Evolutionary conservation across 495 filamentous ascomycete species (phyloP), one percentile per base, ranked within the genome.

Genomic region (Penicillium verhagenii): DNA sequence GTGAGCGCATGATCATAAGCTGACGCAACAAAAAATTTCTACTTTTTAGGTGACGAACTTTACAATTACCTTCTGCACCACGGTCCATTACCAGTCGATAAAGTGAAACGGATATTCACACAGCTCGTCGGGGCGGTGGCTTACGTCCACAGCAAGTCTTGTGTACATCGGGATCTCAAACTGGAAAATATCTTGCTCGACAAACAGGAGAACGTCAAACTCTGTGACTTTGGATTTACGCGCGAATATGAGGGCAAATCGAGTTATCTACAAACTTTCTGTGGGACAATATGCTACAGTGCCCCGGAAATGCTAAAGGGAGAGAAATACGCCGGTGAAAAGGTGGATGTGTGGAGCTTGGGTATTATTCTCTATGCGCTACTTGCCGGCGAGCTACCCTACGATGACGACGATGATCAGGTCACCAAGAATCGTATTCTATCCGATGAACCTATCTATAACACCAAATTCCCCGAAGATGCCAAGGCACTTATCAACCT

Each of bases 151-250:
- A 89, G 88, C 67, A 92, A 92, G 64, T 91, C 89, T 6, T 98
- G 94, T 66, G 95, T 97, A 33, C 94, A 98, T 72, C 90, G 94
- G 45, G 94, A 98, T 66, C 76, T 98, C 11, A 98, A 98, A 72
- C 79, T 98, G 55, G 94, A 98, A 68, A 98, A 98, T 59, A 97
- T 98, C 42, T 77, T 98, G 33, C 82, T 98, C 50, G 94, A 98
- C 74, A 97, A 97, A 70, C 79, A 96, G 61, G 93, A 92, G 64
- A 96, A 97, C 66, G 94, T 98, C 59, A 98, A 98, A 75, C 79
- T 98, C n/a, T 94, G 92, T 67, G 94, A 98, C 66, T 98, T 98
- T 71, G 94, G 94, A 8, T 98, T 98, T 66, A 98, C 94, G 10
- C 80, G 94, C 53, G 94, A 98, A 70, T 98, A 98, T 69, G 92